Evolutionary conservation across 768 basidiomycete species (phyloP).

Genomic region (Lactarius akahatsu): DNA sequence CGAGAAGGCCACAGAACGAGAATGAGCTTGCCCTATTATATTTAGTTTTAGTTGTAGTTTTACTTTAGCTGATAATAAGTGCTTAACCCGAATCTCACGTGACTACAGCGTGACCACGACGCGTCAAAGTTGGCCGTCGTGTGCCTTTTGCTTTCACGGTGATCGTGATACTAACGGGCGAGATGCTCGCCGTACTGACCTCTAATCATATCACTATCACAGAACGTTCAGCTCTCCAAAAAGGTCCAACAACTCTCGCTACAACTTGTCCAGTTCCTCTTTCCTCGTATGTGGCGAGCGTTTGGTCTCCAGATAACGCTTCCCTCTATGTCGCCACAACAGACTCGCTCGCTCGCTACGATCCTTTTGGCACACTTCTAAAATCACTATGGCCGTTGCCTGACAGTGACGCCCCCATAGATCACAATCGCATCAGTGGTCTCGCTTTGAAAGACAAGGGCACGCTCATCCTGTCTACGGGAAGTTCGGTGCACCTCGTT

Average conservation of each 20-base stretch:
- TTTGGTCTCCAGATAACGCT: slow-evolving; percentile 60
- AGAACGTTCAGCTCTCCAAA: slow-evolving; percentile 50
- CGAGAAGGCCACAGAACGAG: slow-evolving; percentile 55
- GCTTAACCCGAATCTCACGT: background rate
- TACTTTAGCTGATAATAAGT: too few species aligned
- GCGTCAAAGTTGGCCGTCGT: slow-evolving; percentile 6
- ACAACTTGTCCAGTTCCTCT: slow-evolving; percentile 21
- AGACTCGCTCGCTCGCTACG: slow-evolving; percentile 52
- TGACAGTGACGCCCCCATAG: slow-evolving; percentile 36
- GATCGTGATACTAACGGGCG: background rate
- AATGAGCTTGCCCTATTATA: slow-evolving; percentile 27
- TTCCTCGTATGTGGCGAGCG: slow-evolving; percentile 43
- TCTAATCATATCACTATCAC: slow-evolving; percentile 48
- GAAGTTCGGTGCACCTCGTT: slow-evolving; percentile 48
- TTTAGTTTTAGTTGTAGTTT: slow-evolving; percentile 1
- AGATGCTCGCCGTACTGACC: slow-evolving; percentile 58
- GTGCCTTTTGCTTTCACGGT: background rate
- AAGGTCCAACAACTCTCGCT: slow-evolving; percentile 42
- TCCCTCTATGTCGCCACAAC: slow-evolving; percentile 54
- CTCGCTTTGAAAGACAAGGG: slow-evolving; percentile 39
- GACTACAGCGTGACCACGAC: background rate
- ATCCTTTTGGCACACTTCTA: slow-evolving; percentile 45
- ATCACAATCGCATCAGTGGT: slow-evolving; percentile 34
- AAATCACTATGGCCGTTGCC: slow-evolving; percentile 43
- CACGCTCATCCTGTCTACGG: slow-evolving; percentile 49